Conservation (phyloP, 192 early-diverging fungal genomes). For the Mortierella hygrophila region DNA sequence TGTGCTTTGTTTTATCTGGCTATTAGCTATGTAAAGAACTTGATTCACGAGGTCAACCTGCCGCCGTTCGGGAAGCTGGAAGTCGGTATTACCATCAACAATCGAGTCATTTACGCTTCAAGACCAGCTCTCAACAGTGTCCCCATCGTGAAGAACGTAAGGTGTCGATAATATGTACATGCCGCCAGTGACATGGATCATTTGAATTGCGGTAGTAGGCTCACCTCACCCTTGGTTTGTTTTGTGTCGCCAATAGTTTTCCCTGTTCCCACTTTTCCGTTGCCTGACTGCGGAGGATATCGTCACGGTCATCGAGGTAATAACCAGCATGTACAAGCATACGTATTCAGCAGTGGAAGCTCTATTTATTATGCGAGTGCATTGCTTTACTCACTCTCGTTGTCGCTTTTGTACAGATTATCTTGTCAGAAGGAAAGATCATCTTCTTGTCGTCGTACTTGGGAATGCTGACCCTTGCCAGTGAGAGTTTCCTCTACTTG, state of each 20-base stretch:
- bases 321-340: background rate
- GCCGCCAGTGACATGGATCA: too few relatives aligned
- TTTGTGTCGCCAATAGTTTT: conserved; percentile 67
- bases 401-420: conserved; percentile 44
- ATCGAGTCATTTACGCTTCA: conserved; percentile 72
- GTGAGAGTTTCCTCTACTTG: conserved; percentile 73
- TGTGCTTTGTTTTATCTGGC: background rate
- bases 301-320: conserved; percentile 79
- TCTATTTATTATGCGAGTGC: background rate
- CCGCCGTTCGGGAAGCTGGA: conserved; percentile 86
- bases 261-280: conserved; percentile 80
- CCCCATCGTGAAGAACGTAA: conserved; percentile 81
- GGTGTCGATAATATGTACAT: background rate
- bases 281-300: conserved; percentile 74
- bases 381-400: background rate
- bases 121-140: conserved; percentile 82
- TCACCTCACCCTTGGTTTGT: background rate
- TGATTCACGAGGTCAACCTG: conserved; percentile 79
- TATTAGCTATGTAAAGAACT: conserved; percentile 69
- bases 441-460: conserved; percentile 76
- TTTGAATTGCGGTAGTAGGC: background rate
- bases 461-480: conserved; percentile 78
- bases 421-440: conserved; percentile 77
- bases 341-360: too few relatives aligned
- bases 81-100: conserved; percentile 74